Evolutionary conservation across 1,284 basidiomycete genomes (phyloP).

Genomic region (Moesziomyces aphidis): DNA sequence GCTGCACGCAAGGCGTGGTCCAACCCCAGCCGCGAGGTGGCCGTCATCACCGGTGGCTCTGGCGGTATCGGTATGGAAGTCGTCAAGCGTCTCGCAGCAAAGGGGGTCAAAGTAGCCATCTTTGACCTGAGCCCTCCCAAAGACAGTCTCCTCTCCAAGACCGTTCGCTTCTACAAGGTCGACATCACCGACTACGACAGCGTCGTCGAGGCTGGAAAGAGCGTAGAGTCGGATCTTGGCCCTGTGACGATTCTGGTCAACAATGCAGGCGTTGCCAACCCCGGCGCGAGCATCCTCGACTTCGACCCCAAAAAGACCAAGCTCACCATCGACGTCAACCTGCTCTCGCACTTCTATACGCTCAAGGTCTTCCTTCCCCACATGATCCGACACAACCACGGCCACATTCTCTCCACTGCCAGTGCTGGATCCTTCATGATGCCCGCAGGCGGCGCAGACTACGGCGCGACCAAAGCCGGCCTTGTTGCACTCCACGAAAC

Average conservation of each 20-base stretch:
- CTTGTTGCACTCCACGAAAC: slow-evolving; percentile 62
- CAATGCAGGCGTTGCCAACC: slow-evolving; percentile 62
- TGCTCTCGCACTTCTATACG: slow-evolving; percentile 59
- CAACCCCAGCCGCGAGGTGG: slow-evolving; percentile 57
- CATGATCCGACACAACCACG: slow-evolving; percentile 63
- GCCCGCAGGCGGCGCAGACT: slow-evolving; percentile 57
- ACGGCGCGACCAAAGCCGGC: slow-evolving; percentile 59
- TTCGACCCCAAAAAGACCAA: slow-evolving; percentile 44
- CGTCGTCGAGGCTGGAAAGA: slow-evolving; percentile 47
- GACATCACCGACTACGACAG: slow-evolving; percentile 59
- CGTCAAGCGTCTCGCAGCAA: slow-evolving; percentile 48
- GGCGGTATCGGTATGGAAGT: slow-evolving; percentile 63
- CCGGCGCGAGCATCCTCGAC: slow-evolving; percentile 49
- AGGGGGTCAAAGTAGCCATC: slow-evolving; percentile 61
- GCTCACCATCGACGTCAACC: slow-evolving; percentile 60
- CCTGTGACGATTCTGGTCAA: slow-evolving; percentile 42
- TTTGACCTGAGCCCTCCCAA: slow-evolving; percentile 59
- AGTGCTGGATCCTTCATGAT: slow-evolving; percentile 58
- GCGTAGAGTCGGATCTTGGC: slow-evolving; percentile 52
- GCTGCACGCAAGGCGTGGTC: slow-evolving; percentile 46
- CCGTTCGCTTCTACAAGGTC: slow-evolving; percentile 48
- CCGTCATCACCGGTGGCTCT: slow-evolving; percentile 65
- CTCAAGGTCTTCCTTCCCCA: slow-evolving; percentile 61
- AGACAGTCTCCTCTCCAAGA: slow-evolving; percentile 14
- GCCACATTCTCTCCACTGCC: slow-evolving; percentile 61